Percentiles rank a stretch among this genome's conserved stretches.
Evolutionary conservation across 140 eudicot genomes (phyloP).

Genomic region (Anethum foeniculum): DNA sequence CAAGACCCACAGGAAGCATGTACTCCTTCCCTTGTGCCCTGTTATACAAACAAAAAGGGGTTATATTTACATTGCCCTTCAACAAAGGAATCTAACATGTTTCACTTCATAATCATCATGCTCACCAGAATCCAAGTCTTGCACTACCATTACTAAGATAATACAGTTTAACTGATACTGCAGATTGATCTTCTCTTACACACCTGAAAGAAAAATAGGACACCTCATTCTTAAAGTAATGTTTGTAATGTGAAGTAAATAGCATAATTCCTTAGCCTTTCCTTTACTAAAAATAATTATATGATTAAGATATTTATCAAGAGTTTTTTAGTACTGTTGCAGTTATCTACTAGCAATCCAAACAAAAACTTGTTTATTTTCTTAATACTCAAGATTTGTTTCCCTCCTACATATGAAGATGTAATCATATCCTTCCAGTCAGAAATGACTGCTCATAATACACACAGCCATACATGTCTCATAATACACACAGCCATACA

Average conservation of each 20-base stretch:
- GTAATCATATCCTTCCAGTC: neutral
- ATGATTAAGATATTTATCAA: neutral
- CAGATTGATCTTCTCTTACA: constrained; percentile 91
- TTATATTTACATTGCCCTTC: constrained; percentile 5
- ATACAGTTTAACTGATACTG: constrained; percentile 66
- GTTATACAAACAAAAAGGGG: constrained; percentile 1
- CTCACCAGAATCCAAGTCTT: constrained; percentile 95
- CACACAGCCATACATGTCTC: neutral
- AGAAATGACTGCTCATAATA: neutral
- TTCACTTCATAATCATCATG: neutral
- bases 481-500: neutral
- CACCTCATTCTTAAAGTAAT: neutral
- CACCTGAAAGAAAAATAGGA: constrained; percentile 39
- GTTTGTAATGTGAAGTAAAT: neutral
- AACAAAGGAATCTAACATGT: neutral
- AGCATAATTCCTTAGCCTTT: neutral
- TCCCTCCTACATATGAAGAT: neutral
- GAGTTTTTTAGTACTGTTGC: neutral
- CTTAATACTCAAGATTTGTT: neutral
- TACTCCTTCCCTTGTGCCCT: constrained; percentile 93
- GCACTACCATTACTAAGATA: constrained; percentile 92
- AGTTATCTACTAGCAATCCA: neutral
- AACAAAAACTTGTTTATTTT: neutral
- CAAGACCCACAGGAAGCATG: constrained; percentile 86
- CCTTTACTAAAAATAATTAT: neutral